Evolutionary conservation across 805 yeast genomes (phyloP).

Genomic region (Ogataea siamensis): DNA sequence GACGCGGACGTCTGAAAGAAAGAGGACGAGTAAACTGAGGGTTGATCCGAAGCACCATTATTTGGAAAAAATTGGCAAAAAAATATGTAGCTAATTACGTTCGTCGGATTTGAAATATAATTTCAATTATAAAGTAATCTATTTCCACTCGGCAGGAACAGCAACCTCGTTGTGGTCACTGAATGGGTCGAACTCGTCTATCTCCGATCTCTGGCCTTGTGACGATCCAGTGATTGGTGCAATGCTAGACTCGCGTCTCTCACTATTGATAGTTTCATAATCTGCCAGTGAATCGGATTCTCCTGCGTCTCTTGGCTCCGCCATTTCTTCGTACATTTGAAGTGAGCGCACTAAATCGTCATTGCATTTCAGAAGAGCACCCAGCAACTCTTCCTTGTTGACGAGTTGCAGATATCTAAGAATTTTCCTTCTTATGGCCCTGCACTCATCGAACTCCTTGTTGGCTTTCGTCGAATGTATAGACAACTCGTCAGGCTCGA

Average conservation of each 20-base stretch:
- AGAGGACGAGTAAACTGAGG: conserved; percentile 10
- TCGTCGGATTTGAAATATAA: neutral
- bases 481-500: conserved; percentile 50
- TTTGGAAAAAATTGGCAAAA: neutral
- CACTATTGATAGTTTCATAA: conserved; percentile 35
- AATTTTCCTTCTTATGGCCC: conserved; percentile 72
- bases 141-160: conserved; percentile 31
- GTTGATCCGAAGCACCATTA: conserved; percentile 9
- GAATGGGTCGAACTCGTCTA: conserved; percentile 30
- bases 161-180: conserved; percentile 33
- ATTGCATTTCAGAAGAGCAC: conserved; percentile 84
- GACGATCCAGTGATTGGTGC: conserved; percentile 29
- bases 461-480: conserved; percentile 61
- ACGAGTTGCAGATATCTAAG: conserved; percentile 80
- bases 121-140: neutral
- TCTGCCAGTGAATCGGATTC: conserved; percentile 41
- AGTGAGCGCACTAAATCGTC: conserved; percentile 82
- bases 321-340: conserved; percentile 60
- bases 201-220: conserved; percentile 16
- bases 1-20: conserved; percentile 24
- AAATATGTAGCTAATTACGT: neutral
- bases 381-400: conserved; percentile 81
- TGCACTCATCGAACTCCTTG: conserved; percentile 70
- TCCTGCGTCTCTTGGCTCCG: conserved; percentile 42
- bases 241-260: conserved; percentile 8